These are phyloP conservation scores for Chaetomium olivaceum DNA, from an alignment of 2,329 filamentous ascomycete species.

Conservation along the genomic window DNA sequence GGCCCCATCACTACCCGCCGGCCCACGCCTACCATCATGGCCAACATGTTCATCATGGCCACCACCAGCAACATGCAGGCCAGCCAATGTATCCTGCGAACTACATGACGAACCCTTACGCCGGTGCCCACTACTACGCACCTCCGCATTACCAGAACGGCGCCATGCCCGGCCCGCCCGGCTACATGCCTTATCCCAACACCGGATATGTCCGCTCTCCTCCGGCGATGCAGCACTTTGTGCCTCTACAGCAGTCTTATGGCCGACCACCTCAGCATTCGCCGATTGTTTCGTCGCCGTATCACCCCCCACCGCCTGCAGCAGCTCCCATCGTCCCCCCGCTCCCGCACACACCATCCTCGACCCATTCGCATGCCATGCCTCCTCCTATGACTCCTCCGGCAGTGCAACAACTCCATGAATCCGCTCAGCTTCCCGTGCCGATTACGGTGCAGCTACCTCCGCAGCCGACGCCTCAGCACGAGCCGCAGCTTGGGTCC, in stretches of 20 bases:
- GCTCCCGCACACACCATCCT: conserved; percentile 53
- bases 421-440: conserved; percentile 8
- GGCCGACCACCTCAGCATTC: conserved; percentile 47
- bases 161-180: conserved; percentile 44
- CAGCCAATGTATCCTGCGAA: conserved; percentile 50
- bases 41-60: conserved; percentile 34
- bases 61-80: conserved; percentile 47
- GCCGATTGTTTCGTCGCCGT: conserved; percentile 53
- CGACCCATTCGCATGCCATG: conserved; percentile 46
- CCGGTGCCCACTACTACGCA: conserved; percentile 41
- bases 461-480: conserved; percentile 11
- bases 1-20: conserved; percentile 40
- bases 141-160: conserved; percentile 59
- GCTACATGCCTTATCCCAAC: conserved; percentile 51
- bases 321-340: conserved; percentile 46
- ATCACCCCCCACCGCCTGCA: conserved; percentile 54
- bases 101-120: conserved; percentile 41
- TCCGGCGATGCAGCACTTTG: conserved; percentile 56
- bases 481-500: conserved; percentile 8
- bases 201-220: conserved; percentile 49
- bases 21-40: conserved; percentile 27
- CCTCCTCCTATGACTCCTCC: conserved; percentile 50
- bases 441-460: conserved; percentile 5
- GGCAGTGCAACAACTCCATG: conserved; percentile 43
- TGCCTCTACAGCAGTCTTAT: conserved; percentile 53